Base-by-base conservation (phyloP, 2,329 filamentous ascomycete genomes). In the Ceratocystis cacaofunesta region DNA sequence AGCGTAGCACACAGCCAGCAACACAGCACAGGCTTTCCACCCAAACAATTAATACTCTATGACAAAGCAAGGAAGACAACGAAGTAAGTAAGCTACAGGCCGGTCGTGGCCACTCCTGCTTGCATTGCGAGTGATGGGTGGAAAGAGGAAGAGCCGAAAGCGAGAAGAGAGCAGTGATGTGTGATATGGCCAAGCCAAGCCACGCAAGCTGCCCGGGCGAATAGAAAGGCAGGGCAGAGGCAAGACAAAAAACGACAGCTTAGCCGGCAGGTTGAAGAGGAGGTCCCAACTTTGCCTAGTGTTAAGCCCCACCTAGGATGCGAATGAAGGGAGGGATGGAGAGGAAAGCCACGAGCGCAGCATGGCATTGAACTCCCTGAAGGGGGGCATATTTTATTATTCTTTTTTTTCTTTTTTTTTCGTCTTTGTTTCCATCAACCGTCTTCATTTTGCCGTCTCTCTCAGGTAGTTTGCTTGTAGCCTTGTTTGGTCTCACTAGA, bases 151-250 rank as follows among this genome's bases (percentile, higher is more conserved):
- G 55, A 58, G 55, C 55, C 55, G 55, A 36, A 58, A 28, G 6
- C 28, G 28, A 58, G 32, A 41, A 15, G 36, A 41, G 12, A 41
- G 36, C 36, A 15, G 36, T 19, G 48, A 10, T 52, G 55, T 15
- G 55, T 58, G 55, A 19, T 58, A 32, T n/a, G 7, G 55, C 28
- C 55, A 58, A 58, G 55, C 55, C 55, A 58, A 36, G 55, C 55
- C 55, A 36, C 55, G 55, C 55, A 58, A 58, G 55, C 48, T 25
- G 12, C 52, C 55, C 5, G 32, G 30, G 30, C 55, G 28, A 58
- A n/a, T 36, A 58, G 55, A 55, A 55, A 30, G 19, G 3, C 19
- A 55, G 50, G 19, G 3, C 19, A 55, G 50, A 25, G 50, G 50
- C 50, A 55, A 55, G 22, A 3, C 19, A 19, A 25, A 52, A n/a